Evolutionary conservation across 345 rosid genomes (phyloP).

Genomic region (Excoecaria agallocha): DNA sequence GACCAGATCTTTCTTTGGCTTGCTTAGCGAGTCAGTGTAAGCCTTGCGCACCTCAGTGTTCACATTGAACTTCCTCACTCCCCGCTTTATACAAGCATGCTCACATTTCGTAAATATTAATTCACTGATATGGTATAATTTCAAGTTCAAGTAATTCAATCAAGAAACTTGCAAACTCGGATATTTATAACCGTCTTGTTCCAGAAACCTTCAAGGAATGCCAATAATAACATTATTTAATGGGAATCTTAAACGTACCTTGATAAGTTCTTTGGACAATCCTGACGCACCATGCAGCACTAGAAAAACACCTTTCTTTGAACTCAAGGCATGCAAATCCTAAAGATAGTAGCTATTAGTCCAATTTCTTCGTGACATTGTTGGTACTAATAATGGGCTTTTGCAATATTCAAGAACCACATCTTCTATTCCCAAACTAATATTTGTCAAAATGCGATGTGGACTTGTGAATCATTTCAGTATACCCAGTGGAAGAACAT

Average conservation of each 20-base stretch:
- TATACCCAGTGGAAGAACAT: background rate
- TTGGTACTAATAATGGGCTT: background rate
- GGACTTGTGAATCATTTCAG: background rate
- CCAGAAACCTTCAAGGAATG: background rate
- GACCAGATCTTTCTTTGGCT: slow-evolving; percentile 61
- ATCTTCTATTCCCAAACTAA: background rate
- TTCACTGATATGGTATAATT: background rate
- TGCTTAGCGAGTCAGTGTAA: slow-evolving; percentile 62
- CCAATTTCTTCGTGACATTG: background rate
- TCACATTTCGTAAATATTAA: slow-evolving; percentile 12
- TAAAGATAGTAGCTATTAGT: slow-evolving; percentile 8
- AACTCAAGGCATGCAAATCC: slow-evolving; percentile 63
- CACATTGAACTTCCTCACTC: slow-evolving; percentile 87
- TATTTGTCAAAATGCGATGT: background rate
- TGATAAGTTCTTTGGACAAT: slow-evolving; percentile 58
- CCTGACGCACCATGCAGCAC: slow-evolving; percentile 99
- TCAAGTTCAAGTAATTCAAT: background rate
- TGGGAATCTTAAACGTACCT: slow-evolving; percentile 37
- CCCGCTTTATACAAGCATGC: slow-evolving; percentile 70
- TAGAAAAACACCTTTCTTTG: slow-evolving; percentile 73
- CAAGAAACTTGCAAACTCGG: background rate
- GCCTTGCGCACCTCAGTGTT: slow-evolving; percentile 89
- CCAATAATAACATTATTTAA: background rate
- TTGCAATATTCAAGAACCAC: background rate
- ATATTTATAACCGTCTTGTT: background rate